phyloP scores from a whole-genome alignment of 306 rosid genomes.

The Aeschynomene evenia region DNA sequence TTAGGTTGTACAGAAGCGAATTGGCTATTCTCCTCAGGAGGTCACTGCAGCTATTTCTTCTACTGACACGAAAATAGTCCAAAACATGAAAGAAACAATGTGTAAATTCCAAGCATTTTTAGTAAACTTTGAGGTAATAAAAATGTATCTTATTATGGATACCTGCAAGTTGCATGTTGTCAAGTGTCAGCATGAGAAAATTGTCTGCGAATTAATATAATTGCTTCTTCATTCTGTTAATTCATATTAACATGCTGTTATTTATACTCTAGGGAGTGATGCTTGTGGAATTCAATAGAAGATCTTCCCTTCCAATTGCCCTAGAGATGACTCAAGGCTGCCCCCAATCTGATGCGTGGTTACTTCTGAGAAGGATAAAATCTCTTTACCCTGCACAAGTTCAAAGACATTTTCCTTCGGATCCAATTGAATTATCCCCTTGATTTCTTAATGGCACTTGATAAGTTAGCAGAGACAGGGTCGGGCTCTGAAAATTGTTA shows the following conservation, averaged over 20 bases:
- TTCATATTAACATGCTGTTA: conserved; percentile 3
- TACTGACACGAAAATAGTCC: conserved; percentile 43
- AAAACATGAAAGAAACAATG: conserved; percentile 61
- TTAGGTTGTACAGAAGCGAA: conserved; percentile 71
- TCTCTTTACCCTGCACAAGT: conserved; percentile 33
- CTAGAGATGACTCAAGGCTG: conserved; percentile 82
- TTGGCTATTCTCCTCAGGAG: conserved; percentile 77
- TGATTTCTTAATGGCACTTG: conserved; percentile 30
- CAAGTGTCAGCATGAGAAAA: not conserved
- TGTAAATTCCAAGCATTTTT: conserved; percentile 68
- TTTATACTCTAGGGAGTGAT: conserved; percentile 64
- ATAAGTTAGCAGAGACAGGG: conserved; percentile 2
- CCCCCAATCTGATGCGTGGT: conserved; percentile 65
- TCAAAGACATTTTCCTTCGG: conserved; percentile 19
- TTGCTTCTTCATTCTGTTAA: conserved; percentile 16
- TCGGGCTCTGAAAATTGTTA: conserved; percentile 16
- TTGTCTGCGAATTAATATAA: conserved; percentile 1
- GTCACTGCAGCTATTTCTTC: conserved; percentile 75
- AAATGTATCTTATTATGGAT: not conserved
- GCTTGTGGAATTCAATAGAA: conserved; percentile 59
- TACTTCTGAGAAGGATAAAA: conserved; percentile 72
- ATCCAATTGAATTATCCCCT: conserved; percentile 60
- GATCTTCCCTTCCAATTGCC: conserved; percentile 56
- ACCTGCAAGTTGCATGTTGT: conserved; percentile 19
- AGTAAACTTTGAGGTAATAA: conserved; percentile 73